Base-by-base conservation (phyloP, 176 grass and related monocot species). In the Musa itinerans region DNA sequence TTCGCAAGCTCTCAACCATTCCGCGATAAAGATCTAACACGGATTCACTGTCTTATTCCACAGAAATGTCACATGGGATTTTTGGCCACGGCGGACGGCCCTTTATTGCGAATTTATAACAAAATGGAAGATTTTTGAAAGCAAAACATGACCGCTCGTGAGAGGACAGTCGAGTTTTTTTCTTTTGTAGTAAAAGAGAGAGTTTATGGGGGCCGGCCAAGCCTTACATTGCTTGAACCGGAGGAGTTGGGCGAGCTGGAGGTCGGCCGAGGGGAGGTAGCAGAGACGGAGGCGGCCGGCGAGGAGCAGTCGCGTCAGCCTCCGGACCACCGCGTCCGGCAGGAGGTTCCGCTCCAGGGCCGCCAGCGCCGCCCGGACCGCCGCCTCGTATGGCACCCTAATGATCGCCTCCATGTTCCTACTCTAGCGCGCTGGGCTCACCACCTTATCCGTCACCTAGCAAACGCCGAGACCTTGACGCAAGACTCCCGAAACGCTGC, bases 301-400 rank as follows among this genome's bases (percentile, higher is more conserved):
- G 57, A 98, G 94, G 24, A 98, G 90, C 55, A 89, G 55, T 66
- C 83, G 84, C 74, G 94, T 93, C 4, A 98, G 90, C 13, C 90
- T 71, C 23, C 94, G 74, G 61, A 89, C 83, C 26, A 91, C 71
- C 11, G 84, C 84, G 80, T 98, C 94, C 2, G 94, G 94, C 19
- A 98, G 78, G 72, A 91, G 48, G 84, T 93, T 93, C 71, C 90
- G 86, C 90, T 98, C 94, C 78, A 98, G 75, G 50, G 80, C 83
- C 71, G 64, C 87, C 72, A 97, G 71, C 54, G 79, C 87, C 17
- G 81, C 54, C 20, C 85, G 81, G 74, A 83, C 80, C 78, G 83
- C 77, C 81, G 80, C 86, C 69, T 78, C 68, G 88, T 93, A 97
- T 48, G 82, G 83, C 63, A 85, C 76, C 57, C 71, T 63, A 75